Evolutionary conservation across 2,329 filamentous ascomycete species (phyloP).

Genomic region (Pseudogymnoascus sp.): DNA sequence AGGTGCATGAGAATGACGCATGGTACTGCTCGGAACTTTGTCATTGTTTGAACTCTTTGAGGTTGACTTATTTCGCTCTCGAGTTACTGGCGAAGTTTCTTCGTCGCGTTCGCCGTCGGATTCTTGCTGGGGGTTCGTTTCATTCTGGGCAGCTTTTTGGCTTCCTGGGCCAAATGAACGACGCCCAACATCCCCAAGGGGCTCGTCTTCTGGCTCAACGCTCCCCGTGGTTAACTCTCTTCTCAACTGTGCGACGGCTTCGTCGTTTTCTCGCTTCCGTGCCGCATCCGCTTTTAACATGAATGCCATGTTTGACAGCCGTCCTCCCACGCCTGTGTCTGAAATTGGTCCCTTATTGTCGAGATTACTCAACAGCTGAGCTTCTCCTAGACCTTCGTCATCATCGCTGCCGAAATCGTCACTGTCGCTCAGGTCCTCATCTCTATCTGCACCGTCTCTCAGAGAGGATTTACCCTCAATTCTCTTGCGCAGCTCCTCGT

Average conservation of each 20-base stretch:
- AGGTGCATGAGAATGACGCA: not conserved
- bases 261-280: constrained; percentile 72
- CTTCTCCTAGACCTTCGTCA: constrained; percentile 41
- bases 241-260: constrained; percentile 60
- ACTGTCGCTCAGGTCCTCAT: constrained; percentile 48
- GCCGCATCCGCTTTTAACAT: constrained; percentile 84
- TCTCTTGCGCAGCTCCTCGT: constrained; percentile 58
- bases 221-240: constrained; percentile 60
- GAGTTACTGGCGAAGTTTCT: constrained; percentile 11
- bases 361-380: constrained; percentile 42
- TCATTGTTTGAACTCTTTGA: not conserved
- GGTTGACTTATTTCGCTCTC: not conserved
- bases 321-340: constrained; percentile 45
- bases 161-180: constrained; percentile 55
- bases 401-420: constrained; percentile 47
- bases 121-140: constrained; percentile 52
- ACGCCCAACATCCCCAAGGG: constrained; percentile 58
- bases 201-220: constrained; percentile 47
- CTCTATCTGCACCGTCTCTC: constrained; percentile 36
- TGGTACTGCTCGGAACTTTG: not conserved
- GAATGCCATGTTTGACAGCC: constrained; percentile 79
- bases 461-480: constrained; percentile 55
- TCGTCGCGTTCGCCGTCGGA: constrained; percentile 40
- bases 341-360: constrained; percentile 26
- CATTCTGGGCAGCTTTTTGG: constrained; percentile 28